Percentiles rank a stretch among this genome's conserved stretches.
Evolutionary conservation across 2,329 filamentous ascomycete genomes (phyloP).

Genomic region (Trematosphaeria pertusa): DNA sequence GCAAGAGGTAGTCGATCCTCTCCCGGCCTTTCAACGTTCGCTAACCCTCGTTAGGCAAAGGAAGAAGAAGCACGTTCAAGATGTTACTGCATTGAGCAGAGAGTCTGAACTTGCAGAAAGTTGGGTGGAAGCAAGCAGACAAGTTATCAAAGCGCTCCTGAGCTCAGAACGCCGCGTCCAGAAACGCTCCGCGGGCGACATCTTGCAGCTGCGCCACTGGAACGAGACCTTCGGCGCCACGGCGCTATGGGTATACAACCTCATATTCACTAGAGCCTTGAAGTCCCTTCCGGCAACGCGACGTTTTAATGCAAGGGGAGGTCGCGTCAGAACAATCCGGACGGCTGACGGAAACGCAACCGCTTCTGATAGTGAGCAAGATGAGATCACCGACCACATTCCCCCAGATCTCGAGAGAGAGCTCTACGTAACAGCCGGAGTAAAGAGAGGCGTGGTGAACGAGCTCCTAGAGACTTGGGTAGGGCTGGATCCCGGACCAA

Average conservation of each 20-base stretch:
- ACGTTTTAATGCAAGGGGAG: neutral
- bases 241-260: slow-evolving; percentile 8
- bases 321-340: neutral
- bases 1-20: slow-evolving; percentile 1
- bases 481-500: neutral
- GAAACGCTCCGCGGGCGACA: neutral
- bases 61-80: slow-evolving; percentile 1
- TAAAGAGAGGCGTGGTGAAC: neutral
- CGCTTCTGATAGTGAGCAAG: slow-evolving; percentile 4
- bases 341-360: neutral
- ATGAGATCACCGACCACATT: neutral
- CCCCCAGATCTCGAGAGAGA: slow-evolving; percentile 3
- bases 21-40: too few relatives aligned
- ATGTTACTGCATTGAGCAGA: neutral
- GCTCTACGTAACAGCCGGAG: neutral
- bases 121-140: slow-evolving; percentile 8
- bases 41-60: too few relatives aligned
- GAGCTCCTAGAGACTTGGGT: slow-evolving; percentile 6
- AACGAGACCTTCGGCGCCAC: slow-evolving; percentile 4
- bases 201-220: neutral
- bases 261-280: slow-evolving; percentile 1
- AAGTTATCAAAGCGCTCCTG: slow-evolving; percentile 12
- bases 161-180: slow-evolving; percentile 1
- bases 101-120: slow-evolving; percentile 8
- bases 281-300: neutral